Evolutionary conservation across 345 rosid species (phyloP).

Genomic region (Hypericum perforatum): DNA sequence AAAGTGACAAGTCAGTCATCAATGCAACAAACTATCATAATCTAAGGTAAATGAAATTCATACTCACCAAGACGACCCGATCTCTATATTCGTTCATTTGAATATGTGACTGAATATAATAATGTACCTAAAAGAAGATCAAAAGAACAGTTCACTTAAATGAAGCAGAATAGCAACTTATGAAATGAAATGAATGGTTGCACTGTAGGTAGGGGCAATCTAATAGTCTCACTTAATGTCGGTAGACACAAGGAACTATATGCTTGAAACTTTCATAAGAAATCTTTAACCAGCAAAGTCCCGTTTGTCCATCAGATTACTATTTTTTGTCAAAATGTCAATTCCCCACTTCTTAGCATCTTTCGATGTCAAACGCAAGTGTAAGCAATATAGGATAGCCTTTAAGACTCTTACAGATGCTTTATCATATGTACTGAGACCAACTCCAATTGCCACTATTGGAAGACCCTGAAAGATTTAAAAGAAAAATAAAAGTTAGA

Average conservation of each 20-base stretch:
- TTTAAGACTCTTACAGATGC: slow-evolving; percentile 8
- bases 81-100: slow-evolving; percentile 9
- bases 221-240: too few species aligned
- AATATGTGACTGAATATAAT: slow-evolving; percentile 34
- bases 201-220: too few species aligned
- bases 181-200: background rate
- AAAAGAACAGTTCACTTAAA: slow-evolving; percentile 3
- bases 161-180: background rate
- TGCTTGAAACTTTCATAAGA: too few species aligned
- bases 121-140: slow-evolving; percentile 50
- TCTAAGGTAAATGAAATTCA: background rate
- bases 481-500: background rate
- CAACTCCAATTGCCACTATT: slow-evolving; percentile 2
- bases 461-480: slow-evolving; percentile 6
- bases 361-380: background rate
- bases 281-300: too few species aligned
- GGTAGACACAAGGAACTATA: too few species aligned
- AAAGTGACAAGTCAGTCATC: slow-evolving; percentile 8
- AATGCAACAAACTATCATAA: background rate
- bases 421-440: slow-evolving; percentile 5
- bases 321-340: too few species aligned
- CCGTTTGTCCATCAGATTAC: too few species aligned
- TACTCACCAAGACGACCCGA: slow-evolving; percentile 7
- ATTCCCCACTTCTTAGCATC: too few species aligned
- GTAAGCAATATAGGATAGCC: background rate